Conservation (phyloP, 2,329 filamentous ascomycete genomes). For the Claviceps humidiphila region DNA sequence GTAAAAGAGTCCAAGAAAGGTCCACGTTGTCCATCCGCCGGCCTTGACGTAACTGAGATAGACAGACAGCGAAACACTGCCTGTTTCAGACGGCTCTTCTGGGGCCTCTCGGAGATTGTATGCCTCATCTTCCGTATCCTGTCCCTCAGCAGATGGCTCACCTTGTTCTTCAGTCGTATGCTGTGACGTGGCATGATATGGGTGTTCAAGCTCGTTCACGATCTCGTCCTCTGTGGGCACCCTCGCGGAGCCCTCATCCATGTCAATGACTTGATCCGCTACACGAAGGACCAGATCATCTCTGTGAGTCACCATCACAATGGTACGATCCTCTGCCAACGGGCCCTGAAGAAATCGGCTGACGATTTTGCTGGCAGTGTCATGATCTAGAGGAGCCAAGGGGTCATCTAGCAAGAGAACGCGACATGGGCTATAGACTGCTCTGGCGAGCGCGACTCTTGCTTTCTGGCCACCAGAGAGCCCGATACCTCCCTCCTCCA, state of each 20-base stretch:
- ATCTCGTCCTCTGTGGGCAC: conserved; percentile 34
- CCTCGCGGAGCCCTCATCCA: conserved; percentile 46
- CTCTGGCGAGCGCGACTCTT: conserved; percentile 48
- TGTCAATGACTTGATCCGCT: conserved; percentile 60
- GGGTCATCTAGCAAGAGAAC: conserved; percentile 50
- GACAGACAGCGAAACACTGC: conserved; percentile 60
- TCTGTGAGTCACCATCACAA: conserved; percentile 68
- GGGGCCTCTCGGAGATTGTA: conserved; percentile 14
- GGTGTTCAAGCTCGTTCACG: conserved; percentile 23
- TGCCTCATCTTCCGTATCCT: conserved; percentile 10
- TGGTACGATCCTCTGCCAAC: conserved; percentile 49
- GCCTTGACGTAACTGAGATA: conserved; percentile 82
- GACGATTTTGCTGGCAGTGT: conserved; percentile 49
- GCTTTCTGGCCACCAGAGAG: conserved; percentile 52
- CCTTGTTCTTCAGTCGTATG: conserved; percentile 9
- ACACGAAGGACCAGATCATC: conserved; percentile 66
- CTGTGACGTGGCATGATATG: conserved; percentile 18
- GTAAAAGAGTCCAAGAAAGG: conserved; percentile 48
- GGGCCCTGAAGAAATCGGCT: conserved; percentile 45
- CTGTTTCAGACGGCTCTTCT: conserved; percentile 32
- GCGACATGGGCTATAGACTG: conserved; percentile 43
- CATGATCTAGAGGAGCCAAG: conserved; percentile 48
- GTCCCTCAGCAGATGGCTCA: conserved; percentile 18
- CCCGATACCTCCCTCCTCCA: conserved; percentile 50
- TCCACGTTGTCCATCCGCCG: conserved; percentile 64